Evolutionary conservation across 2,329 filamentous ascomycete species (phyloP).

Genomic region (Pseudocercospora pini-densiflorae): DNA sequence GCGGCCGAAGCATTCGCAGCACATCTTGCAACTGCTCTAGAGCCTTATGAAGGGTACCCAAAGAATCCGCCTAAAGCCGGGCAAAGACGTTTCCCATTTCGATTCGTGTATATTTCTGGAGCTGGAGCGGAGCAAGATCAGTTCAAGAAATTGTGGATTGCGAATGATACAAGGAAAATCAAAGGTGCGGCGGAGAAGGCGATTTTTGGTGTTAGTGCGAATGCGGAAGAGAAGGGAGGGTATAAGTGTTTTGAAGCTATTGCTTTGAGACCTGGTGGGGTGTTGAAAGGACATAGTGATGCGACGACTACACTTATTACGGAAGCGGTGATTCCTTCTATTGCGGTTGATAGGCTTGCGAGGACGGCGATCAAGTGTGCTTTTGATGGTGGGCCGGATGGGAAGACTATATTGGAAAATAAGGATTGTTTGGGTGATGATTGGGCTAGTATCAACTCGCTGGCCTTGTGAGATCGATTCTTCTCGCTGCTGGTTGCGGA

Average conservation of each 20-base stretch:
- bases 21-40: conserved; percentile 32
- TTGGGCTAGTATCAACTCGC: conserved; percentile 41
- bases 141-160: conserved; percentile 44
- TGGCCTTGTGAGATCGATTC: neutral
- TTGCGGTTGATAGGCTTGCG: conserved; percentile 40
- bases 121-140: conserved; percentile 47
- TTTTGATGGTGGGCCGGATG: conserved; percentile 36
- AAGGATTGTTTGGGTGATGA: conserved; percentile 42
- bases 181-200: conserved; percentile 46
- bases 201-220: conserved; percentile 38
- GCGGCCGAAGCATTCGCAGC: conserved; percentile 41
- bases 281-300: conserved; percentile 37
- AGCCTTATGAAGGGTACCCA: conserved; percentile 31
- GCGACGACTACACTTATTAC: conserved; percentile 37
- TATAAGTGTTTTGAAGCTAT: conserved; percentile 43
- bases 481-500: neutral
- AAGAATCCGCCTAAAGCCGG: conserved; percentile 27
- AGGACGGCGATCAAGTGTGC: conserved; percentile 37
- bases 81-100: conserved; percentile 42
- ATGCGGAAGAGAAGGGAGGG: conserved; percentile 33
- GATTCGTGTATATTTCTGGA: conserved; percentile 49
- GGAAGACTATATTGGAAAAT: conserved; percentile 43
- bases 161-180: conserved; percentile 39
- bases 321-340: conserved; percentile 36
- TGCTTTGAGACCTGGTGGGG: conserved; percentile 39